Conservation (phyloP, 441 rosid species). For the Euphorbia celastroides region DNA sequence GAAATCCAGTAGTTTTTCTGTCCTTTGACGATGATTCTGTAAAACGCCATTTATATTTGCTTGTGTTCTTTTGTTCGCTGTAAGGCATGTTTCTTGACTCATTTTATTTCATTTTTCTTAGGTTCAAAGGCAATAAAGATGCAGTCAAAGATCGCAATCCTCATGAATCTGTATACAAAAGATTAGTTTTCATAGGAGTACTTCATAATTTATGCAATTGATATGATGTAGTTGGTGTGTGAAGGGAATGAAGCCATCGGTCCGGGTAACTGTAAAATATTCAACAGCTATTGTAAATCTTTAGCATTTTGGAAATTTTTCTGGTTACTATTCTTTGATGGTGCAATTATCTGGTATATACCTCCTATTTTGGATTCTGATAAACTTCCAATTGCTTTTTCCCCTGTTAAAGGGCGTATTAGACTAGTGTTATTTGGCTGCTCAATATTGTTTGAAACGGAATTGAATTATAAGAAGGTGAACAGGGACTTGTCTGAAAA, state of each 20-base stretch:
- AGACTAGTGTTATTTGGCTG: no score
- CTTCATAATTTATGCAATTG: conserved; percentile 18
- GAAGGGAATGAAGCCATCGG: conserved; percentile 54
- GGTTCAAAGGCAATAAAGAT: conserved; percentile 24
- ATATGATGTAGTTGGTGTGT: conserved; percentile 20
- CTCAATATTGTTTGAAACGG: no score
- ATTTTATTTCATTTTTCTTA: conserved; percentile 4
- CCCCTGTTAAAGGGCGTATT: background rate
- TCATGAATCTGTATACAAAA: conserved; percentile 18
- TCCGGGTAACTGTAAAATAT: conserved; percentile 36
- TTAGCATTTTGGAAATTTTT: conserved; percentile 9
- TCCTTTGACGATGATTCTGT: no score
- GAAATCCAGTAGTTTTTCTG: no score
- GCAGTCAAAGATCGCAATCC: conserved; percentile 19
- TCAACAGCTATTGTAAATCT: conserved; percentile 29
- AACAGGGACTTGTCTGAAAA: background rate
- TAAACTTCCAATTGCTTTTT: no score
- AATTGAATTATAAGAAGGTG: background rate
- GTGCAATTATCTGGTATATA: no score
- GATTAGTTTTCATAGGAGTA: conserved; percentile 12
- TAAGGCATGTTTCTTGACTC: background rate
- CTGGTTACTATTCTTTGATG: background rate
- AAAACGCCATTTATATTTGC: no score
- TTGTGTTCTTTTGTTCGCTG: no score
- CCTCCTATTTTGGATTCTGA: no score